Evolutionary conservation across 164 flowering plant species (phyloP).

Genomic region (Taxillus chinensis): DNA sequence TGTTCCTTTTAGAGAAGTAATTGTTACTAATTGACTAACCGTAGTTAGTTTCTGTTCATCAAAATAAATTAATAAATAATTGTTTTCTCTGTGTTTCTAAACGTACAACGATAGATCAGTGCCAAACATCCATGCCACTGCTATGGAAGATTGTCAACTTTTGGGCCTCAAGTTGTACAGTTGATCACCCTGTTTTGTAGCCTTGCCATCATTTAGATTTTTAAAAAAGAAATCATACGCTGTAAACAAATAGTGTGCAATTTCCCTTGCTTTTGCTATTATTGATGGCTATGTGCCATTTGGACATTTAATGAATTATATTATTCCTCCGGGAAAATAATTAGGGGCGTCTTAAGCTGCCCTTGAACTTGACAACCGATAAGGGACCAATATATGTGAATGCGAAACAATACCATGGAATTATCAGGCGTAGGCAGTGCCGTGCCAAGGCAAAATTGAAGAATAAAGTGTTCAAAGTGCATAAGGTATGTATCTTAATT

Average conservation of each 20-base stretch:
- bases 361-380: conserved; percentile 42
- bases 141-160: conserved; percentile 49
- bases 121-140: conserved; percentile 52
- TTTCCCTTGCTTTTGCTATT: not conserved
- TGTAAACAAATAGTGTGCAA: not conserved
- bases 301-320: not conserved
- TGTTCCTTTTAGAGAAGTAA: not conserved
- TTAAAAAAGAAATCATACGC: not conserved
- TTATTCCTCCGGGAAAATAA: conserved; percentile 1
- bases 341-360: conserved; percentile 70
- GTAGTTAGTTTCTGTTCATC: not conserved
- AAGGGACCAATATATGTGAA: conserved; percentile 76
- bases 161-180: conserved; percentile 48
- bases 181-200: conserved; percentile 12
- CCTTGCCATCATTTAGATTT: not conserved
- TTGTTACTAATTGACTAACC: not conserved
- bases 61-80: conserved; percentile 7
- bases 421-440: conserved; percentile 63
- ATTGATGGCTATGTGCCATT: too few relatives aligned
- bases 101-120: conserved; percentile 27
- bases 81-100: conserved; percentile 1
- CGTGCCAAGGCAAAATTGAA: conserved; percentile 70
- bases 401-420: conserved; percentile 86
- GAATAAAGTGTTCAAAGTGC: conserved; percentile 34
- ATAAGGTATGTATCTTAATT: conserved; percentile 44